Base-by-base conservation (phyloP, 2,329 filamentous ascomycete species). In the Phialophora macrospora region DNA sequence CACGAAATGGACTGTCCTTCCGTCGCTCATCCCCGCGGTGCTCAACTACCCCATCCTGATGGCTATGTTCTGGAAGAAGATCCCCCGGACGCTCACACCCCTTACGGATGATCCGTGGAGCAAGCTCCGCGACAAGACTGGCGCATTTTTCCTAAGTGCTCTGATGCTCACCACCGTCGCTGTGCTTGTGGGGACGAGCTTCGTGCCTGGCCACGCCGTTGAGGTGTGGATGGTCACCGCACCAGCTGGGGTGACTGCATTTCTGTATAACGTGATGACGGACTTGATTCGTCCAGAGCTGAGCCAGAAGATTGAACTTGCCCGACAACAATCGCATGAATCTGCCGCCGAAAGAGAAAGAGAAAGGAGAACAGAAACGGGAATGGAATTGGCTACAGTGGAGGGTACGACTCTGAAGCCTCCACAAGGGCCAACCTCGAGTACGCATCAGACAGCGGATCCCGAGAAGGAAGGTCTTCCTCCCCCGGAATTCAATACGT, bases 201-300 rank as follows among this genome's bases (percentile, higher is more conserved):
- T 72, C 51, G 71, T 72, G 14, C 71, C 70, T n/a, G 60, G 63
- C 3, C 66, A 70, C 49, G 65, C 62, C 20, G 71, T 71, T 11
- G 63, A 72, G 51, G 71, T 72, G 7, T 72, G 71, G 71, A 71
- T 71, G 71, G 68, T 72, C 14, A 72, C 71, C 4, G 65, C 67
- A 14, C 71, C 71, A 12, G 70, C 71, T 22, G 71, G 71, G 14
- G 64, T 71, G 0, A 55, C 68, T 59, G 71, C 68, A 1, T 71
- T 72, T 46, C 17, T 66, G n/a, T 71, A 70, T 61, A 66, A 71
- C 17, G 34, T 72, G 17, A 38, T 64, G 28, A 66, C 65, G 32
- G 71, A 72, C 62, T 67, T 60, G 65, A 60, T 65, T n/a, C 38
- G 63, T 26, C 60, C 61, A 12, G 59, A 62, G 38, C 8, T 44